Base-by-base conservation (phyloP, 495 filamentous ascomycete species). In the Lentithecium fluviatile region DNA sequence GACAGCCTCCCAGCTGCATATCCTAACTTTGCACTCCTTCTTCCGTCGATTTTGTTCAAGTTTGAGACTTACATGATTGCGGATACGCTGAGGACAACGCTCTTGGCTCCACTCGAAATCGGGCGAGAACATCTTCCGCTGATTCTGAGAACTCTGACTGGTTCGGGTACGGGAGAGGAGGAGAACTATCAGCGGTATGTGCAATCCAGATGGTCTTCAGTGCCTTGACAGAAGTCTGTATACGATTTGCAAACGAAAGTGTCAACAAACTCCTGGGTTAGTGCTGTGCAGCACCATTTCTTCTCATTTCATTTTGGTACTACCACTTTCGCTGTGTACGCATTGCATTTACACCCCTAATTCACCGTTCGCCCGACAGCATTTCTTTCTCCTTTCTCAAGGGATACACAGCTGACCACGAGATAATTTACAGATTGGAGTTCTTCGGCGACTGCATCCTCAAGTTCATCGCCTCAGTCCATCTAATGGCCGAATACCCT, bases 371-470 rank as follows among this genome's bases (percentile, higher is more conserved):
- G n/a, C 29, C 29, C 29, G 3, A 32, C 10, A 3, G 10, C 29
- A 32, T 32, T 10, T 3, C 29, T 32, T 32, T 32, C 29, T 32
- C 29, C 29, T 32, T 10, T 4, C 29, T 3, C 10, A 32, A 32
- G 29, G 29, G n/a, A n/a, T 13, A 4, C 13, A 5, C 40, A 6
- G 6, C 40, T 43, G 19, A 43, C 40, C 13, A 43, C 4, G 19
- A 15, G 5, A 4, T 4, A 4, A 3, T 32, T 10, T 32, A 10
- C 10, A 43, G 40, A 21, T 78, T 95, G 0, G 94, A 98, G 71
- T 96, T 95, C 67, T 77, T 97, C 0, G 94, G 94, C 0, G 94
- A 98, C 65, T 81, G 82, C 0, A 79, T 95, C 8, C 79, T 98
- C n/a, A 97, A 97, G 67, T 82, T 86, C 43, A 82, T 82, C 21